These are phyloP conservation scores for Melaleuca quinquenervia DNA, from an alignment of 345 rosid species.

Conservation along the genomic window DNA sequence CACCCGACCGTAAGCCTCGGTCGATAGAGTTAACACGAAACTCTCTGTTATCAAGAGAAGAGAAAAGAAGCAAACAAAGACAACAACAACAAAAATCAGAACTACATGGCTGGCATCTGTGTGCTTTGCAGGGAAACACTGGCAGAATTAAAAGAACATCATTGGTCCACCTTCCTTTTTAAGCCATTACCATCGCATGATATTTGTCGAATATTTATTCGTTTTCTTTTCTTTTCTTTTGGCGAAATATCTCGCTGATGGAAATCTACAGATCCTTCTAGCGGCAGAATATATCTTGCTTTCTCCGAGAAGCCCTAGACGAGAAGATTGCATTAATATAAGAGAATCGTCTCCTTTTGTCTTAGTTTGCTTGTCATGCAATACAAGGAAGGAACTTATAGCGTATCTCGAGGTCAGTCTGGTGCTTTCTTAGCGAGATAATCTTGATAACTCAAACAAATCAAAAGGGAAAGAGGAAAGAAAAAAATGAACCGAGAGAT, in stretches of 20 bases:
- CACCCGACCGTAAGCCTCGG: background rate
- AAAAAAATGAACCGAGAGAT: background rate
- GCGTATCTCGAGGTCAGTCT: background rate
- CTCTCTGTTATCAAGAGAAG: background rate
- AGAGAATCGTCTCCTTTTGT: background rate
- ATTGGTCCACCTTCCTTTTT: background rate
- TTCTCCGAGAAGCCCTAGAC: background rate
- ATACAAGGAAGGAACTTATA: background rate
- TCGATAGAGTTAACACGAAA: background rate
- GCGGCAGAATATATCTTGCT: background rate
- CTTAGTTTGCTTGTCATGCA: background rate
- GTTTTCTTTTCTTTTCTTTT: background rate
- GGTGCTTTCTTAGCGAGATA: background rate
- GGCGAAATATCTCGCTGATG: background rate
- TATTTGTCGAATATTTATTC: background rate
- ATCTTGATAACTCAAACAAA: background rate
- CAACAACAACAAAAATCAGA: background rate
- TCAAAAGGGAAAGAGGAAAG: background rate
- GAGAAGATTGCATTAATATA: background rate
- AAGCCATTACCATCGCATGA: background rate
- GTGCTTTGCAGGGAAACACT: background rate
- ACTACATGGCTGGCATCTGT: background rate
- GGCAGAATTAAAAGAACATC: background rate
- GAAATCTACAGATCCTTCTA: background rate
- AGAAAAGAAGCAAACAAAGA: background rate